A percentile compares a stretch with the other conserved stretches of the same genome.
These are phyloP conservation scores for Santalum album DNA, from an alignment of 164 flowering plant genomes.

Conservation along the genomic window DNA sequence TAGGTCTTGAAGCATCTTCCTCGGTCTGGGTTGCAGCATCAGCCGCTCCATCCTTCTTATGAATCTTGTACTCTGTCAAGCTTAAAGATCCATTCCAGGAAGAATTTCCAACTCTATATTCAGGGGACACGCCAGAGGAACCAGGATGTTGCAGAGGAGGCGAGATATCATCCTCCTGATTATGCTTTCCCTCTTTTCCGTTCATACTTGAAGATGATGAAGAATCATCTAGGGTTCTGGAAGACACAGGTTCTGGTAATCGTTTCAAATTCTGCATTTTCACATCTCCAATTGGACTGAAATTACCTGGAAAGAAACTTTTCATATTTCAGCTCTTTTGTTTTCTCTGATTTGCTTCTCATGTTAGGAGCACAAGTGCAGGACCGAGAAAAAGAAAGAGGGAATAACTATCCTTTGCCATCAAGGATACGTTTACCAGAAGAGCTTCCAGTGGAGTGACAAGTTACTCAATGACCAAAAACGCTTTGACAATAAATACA, in stretches of 20 bases:
- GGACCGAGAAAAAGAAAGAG: too few species aligned
- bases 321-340: neutral
- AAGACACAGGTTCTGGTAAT: constrained; percentile 45
- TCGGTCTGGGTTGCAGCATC: constrained; percentile 93
- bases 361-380: too few species aligned
- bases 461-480: neutral
- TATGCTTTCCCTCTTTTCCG: constrained; percentile 41
- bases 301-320: constrained; percentile 29
- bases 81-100: constrained; percentile 42
- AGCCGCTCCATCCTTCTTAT: constrained; percentile 46
- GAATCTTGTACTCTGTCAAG: constrained; percentile 61
- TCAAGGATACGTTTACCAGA: too few species aligned
- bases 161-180: constrained; percentile 62
- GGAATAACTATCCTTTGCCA: too few species aligned
- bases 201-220: constrained; percentile 62
- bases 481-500: neutral
- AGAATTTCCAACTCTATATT: constrained; percentile 36
- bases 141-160: constrained; percentile 38
- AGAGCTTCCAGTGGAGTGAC: too few species aligned
- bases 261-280: constrained; percentile 43
- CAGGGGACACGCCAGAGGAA: constrained; percentile 54
- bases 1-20: constrained; percentile 26
- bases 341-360: neutral
- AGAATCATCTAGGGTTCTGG: constrained; percentile 61
- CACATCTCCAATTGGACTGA: constrained; percentile 25